Evolutionary conservation across 352 stramenopile genomes (phyloP).

Genomic region (Phytophthora parvispora): DNA sequence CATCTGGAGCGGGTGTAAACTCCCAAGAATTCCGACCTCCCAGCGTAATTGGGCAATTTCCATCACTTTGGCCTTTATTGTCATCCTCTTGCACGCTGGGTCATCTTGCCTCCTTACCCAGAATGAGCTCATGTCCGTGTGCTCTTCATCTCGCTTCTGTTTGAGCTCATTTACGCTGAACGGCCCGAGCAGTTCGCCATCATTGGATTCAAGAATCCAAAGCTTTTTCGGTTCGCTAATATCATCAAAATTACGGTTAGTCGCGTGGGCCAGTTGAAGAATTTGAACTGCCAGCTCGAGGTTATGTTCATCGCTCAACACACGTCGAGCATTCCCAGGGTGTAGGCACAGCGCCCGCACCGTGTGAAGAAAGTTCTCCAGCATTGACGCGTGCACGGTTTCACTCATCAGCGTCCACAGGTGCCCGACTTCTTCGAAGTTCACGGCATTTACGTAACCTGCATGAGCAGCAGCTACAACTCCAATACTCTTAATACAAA

Average conservation of each 20-base stretch:
- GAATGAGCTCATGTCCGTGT: constrained; percentile 36
- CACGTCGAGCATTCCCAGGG: constrained; percentile 57
- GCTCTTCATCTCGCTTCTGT: constrained; percentile 41
- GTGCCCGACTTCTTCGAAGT: constrained; percentile 82
- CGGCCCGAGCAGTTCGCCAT: constrained; percentile 37
- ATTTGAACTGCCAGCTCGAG: constrained; percentile 68
- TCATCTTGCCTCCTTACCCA: constrained; percentile 49
- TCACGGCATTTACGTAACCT: constrained; percentile 36
- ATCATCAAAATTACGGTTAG: constrained; percentile 36
- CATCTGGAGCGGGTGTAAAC: constrained; percentile 58
- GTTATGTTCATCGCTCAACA: constrained; percentile 52
- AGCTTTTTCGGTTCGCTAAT: constrained; percentile 43
- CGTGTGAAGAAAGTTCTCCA: constrained; percentile 65
- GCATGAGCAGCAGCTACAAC: constrained; percentile 71
- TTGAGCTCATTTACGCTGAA: constrained; percentile 66
- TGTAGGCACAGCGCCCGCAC: constrained; percentile 66
- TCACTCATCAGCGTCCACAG: constrained; percentile 70
- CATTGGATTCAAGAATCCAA: constrained; percentile 53
- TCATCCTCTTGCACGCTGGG: constrained; percentile 36
- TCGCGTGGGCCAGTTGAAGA: constrained; percentile 71
- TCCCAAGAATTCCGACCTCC: constrained; percentile 73
- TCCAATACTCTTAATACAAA: constrained; percentile 71
- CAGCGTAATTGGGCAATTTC: constrained; percentile 84
- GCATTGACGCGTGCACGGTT: constrained; percentile 67
- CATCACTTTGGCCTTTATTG: constrained; percentile 51